These are phyloP conservation scores for Geotrichum citri-aurantii DNA, from an alignment of 1,139 yeast species.

Conservation along the genomic window DNA sequence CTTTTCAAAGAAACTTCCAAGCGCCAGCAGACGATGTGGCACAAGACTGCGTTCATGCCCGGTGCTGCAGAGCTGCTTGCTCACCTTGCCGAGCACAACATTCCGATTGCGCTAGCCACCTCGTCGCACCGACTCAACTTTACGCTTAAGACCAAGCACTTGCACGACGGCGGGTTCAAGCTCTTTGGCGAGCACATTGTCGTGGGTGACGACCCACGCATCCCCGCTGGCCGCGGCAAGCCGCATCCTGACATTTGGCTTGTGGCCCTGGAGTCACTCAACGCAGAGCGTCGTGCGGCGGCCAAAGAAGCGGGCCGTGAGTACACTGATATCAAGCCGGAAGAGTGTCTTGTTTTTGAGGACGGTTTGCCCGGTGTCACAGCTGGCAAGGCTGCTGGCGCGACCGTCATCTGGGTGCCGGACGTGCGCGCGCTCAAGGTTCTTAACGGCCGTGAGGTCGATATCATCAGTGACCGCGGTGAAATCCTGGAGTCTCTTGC, in stretches of 20 bases:
- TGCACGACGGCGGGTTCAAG: slow-evolving; percentile 50
- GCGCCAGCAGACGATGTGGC: slow-evolving; percentile 59
- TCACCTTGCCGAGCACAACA: slow-evolving; percentile 42
- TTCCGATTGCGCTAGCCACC: slow-evolving; percentile 92
- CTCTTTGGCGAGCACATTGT: slow-evolving; percentile 64
- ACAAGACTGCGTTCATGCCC: slow-evolving; percentile 59
- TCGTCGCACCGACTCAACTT: slow-evolving; percentile 63
- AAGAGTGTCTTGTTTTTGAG: slow-evolving; percentile 84
- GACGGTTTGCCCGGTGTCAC: slow-evolving; percentile 88
- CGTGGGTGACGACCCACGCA: slow-evolving; percentile 81
- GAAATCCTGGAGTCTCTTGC: slow-evolving; percentile 49
- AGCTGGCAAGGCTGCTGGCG: slow-evolving; percentile 82
- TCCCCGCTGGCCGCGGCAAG: slow-evolving; percentile 81
- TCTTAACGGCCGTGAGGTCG: slow-evolving; percentile 40
- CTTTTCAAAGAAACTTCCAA: slow-evolving; percentile 46
- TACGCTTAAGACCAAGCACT: slow-evolving; percentile 61
- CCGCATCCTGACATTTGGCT: slow-evolving; percentile 93
- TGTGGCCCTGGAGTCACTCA: slow-evolving; percentile 66
- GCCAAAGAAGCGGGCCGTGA: not conserved
- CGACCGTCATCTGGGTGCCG: slow-evolving; percentile 87
- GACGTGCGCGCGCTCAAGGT: slow-evolving; percentile 61
- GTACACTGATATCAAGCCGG: slow-evolving; percentile 27
- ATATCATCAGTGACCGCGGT: slow-evolving; percentile 51
- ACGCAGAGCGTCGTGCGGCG: slow-evolving; percentile 37
- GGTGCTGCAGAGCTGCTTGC: slow-evolving; percentile 72